Evolutionary conservation across 176 grass and related monocot species (phyloP).

Genomic region (Avena eriantha): DNA sequence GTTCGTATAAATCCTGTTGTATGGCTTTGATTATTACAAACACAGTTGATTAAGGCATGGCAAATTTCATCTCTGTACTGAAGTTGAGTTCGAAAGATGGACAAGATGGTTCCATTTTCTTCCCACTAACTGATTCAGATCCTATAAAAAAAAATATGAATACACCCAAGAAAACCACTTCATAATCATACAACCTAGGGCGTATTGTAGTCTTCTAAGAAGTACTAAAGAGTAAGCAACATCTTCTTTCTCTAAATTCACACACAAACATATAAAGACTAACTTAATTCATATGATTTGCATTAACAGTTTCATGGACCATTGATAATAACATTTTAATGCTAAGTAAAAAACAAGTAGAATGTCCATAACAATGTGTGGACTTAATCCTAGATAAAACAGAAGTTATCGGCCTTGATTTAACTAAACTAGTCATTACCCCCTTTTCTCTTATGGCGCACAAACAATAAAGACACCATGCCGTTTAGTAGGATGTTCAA

Average conservation of each 20-base stretch:
- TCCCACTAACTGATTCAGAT: neutral
- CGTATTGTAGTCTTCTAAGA: neutral
- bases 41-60: neutral
- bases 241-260: constrained; percentile 15
- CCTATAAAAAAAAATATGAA: neutral
- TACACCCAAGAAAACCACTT: neutral
- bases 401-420: constrained; percentile 15
- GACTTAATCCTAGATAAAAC: neutral
- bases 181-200: neutral
- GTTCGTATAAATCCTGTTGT: constrained; percentile 31
- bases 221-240: neutral
- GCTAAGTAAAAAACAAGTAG: neutral
- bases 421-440: neutral
- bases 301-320: neutral
- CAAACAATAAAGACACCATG: constrained; percentile 11
- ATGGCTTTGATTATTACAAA: neutral
- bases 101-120: constrained; percentile 5
- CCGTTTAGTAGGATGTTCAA: constrained; percentile 6
- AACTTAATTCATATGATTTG: neutral
- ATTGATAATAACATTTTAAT: neutral
- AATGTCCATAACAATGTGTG: neutral
- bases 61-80: neutral
- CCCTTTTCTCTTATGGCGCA: neutral
- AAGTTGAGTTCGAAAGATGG: neutral
- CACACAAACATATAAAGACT: neutral